These are phyloP conservation scores for Penicillium hesseltinei DNA, from an alignment of 2,329 filamentous ascomycete genomes.

Conservation along the genomic window DNA sequence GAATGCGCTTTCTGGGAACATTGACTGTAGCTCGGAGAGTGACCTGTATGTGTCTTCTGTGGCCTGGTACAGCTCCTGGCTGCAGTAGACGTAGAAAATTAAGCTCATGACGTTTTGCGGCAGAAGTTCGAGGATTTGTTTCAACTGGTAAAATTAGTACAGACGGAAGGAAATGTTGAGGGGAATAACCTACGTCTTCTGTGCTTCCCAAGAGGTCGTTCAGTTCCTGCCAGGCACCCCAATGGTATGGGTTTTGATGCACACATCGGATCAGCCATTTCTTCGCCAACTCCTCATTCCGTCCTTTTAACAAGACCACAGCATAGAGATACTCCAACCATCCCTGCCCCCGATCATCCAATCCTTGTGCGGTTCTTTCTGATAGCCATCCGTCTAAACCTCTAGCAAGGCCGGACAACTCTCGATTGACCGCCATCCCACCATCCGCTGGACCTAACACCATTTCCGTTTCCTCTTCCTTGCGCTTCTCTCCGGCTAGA, in stretches of 20 bases:
- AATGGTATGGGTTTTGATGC: slow-evolving; percentile 89
- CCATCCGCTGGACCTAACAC: slow-evolving; percentile 90
- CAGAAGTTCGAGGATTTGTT: slow-evolving; percentile 67
- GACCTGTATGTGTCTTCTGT: slow-evolving; percentile 71
- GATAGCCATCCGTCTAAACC: slow-evolving; percentile 80
- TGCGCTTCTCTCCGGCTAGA: slow-evolving; percentile 90
- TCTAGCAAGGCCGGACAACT: slow-evolving; percentile 71
- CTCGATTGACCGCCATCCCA: slow-evolving; percentile 79
- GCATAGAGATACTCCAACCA: slow-evolving; percentile 86
- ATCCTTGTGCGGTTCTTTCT: slow-evolving; percentile 60
- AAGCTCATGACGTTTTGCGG: slow-evolving; percentile 90
- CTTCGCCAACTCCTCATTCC: slow-evolving; percentile 82
- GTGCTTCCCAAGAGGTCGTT: slow-evolving; percentile 73
- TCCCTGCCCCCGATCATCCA: slow-evolving; percentile 69
- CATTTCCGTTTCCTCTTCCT: slow-evolving; percentile 96
- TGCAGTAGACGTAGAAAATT: slow-evolving; percentile 90
- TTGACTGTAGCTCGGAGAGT: slow-evolving; percentile 72
- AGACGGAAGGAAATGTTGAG: neutral
- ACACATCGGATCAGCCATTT: slow-evolving; percentile 86
- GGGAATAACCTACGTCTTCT: slow-evolving; percentile 66
- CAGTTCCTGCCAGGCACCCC: slow-evolving; percentile 95
- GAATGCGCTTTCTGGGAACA: slow-evolving; percentile 87
- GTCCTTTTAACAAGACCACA: slow-evolving; percentile 83
- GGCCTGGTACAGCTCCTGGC: slow-evolving; percentile 86
- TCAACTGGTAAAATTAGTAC: slow-evolving; percentile 55